Conservation (phyloP, 345 rosid species). For the Draba incana region DNA sequence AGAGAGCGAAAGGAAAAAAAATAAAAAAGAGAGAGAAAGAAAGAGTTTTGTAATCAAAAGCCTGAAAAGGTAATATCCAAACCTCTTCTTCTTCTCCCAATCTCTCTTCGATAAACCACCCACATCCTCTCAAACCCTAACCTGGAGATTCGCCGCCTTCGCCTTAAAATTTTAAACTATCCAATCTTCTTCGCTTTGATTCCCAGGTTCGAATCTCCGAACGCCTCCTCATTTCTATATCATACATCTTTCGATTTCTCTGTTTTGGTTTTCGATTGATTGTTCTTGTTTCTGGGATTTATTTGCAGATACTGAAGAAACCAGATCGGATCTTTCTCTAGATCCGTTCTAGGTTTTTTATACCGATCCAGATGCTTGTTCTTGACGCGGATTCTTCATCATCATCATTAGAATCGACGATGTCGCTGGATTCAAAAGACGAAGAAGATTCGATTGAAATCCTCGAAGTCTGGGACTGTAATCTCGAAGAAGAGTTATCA, state of each 20-base stretch:
- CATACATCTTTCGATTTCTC: background rate
- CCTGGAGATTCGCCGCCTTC: constrained; percentile 34
- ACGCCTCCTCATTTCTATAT: constrained; percentile 1
- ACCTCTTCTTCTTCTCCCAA: constrained; percentile 7
- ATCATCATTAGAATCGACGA: constrained; percentile 38
- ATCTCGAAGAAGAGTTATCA: constrained; percentile 59
- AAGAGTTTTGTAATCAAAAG: background rate
- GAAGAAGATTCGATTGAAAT: constrained; percentile 64
- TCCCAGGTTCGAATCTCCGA: constrained; percentile 29
- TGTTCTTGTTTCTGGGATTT: background rate
- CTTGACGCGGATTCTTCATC: constrained; percentile 13
- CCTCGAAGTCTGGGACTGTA: constrained; percentile 79
- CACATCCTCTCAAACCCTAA: constrained; percentile 28
- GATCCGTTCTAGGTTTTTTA: constrained; percentile 40
- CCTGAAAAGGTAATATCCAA: background rate
- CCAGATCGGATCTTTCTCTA: constrained; percentile 34
- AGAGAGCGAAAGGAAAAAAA: background rate
- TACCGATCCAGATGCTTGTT: background rate
- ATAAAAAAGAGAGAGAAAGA: too few relatives aligned
- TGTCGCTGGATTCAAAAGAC: constrained; percentile 59
- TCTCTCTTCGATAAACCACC: constrained; percentile 26
- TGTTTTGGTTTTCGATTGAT: constrained; percentile 16
- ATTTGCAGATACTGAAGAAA: constrained; percentile 31
- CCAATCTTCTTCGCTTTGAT: background rate
- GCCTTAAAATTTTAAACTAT: constrained; percentile 3